Percentiles rank a stretch among this genome's conserved stretches.
Conservation (phyloP, 805 yeast genomes). For the Wickerhamomyces rabaulensis region DNA sequence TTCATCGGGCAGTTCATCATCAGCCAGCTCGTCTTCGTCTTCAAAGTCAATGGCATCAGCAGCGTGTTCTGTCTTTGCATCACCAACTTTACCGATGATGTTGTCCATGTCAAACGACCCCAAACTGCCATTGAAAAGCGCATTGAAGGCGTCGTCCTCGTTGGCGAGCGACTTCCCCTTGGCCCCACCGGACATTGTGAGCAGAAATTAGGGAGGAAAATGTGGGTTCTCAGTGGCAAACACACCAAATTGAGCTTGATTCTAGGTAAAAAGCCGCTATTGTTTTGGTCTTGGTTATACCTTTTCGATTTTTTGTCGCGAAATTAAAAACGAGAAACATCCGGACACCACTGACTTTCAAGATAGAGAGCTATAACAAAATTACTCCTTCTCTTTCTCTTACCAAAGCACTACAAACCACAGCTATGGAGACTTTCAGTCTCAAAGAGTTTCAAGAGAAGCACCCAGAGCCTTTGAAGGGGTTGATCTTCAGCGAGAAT, state of each 20-base stretch:
- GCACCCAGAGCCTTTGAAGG: too few relatives aligned
- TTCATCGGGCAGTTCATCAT: slow-evolving; percentile 56
- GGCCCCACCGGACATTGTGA: not conserved
- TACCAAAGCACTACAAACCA: too few relatives aligned
- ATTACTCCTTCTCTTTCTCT: too few relatives aligned
- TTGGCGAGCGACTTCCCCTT: slow-evolving; percentile 22
- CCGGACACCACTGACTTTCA: slow-evolving; percentile 5
- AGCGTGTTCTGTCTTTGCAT: slow-evolving; percentile 54
- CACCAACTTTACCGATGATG: slow-evolving; percentile 16
- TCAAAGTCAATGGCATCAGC: slow-evolving; percentile 93
- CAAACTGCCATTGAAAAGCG: slow-evolving; percentile 32
- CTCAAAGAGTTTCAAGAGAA: too few relatives aligned
- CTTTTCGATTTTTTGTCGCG: too few relatives aligned
- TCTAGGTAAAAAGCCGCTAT: too few relatives aligned
- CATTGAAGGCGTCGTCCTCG: slow-evolving; percentile 34
- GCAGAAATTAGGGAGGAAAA: not conserved
- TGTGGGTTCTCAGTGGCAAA: too few relatives aligned
- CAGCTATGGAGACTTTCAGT: too few relatives aligned
- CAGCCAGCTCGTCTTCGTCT: slow-evolving; percentile 92
- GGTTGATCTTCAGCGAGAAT: too few relatives aligned
- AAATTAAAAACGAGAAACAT: not conserved
- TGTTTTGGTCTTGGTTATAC: too few relatives aligned
- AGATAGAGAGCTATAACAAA: too few relatives aligned
- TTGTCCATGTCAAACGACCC: slow-evolving; percentile 19
- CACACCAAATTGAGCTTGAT: not conserved